Evolutionary conservation across 441 rosid genomes (phyloP), one percentile per base, ranked within the genome.

Genomic region (Gossypium davidsonii): DNA sequence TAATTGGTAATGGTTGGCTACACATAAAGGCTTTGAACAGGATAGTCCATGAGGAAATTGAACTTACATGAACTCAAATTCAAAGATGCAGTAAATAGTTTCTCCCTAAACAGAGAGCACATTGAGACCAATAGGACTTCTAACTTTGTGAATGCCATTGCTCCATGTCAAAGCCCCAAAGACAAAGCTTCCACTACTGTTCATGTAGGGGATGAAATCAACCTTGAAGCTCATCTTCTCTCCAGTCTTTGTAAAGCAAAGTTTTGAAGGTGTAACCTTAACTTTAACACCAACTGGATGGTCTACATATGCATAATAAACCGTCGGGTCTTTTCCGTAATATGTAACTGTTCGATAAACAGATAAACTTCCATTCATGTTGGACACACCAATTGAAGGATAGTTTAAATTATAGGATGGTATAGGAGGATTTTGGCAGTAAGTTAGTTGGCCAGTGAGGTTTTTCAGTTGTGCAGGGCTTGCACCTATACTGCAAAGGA

Each of bases 81-180:
- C 21, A 23, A 66, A 15, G 25, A 48, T 48, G 26, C 51, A 18
- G 51, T 51, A 34, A 70, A 31, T 12, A 53, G 73, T 8, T 17
- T 55, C 2, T 57, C 39, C 55, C 23, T 70, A 70, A 15, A 57
- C 65, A 39, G 73, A 70, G 39, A 81, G 44, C 31, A 82, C 86
- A 66, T 76, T 81, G 66, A 85, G 66, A 57, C 76, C 82, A 65
- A 80, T 74, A 55, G 90, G 88, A 82, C 86, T 85, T 69, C 83
- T 77, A 18, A 82, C 83, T 18, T 48, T 65, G 37, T 74, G 83
- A 31, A 77, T 12, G 37, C 80, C 88, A 56, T 77, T 82, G 64
- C 73, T 83, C 90, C 89, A 85, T 59, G 83, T 82, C 85, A 85
- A 72, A 60, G 80, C 83, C 66, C 86, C 86, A 18, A 82, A 81